Base-by-base conservation (phyloP, 768 basidiomycete genomes). In the Suillus plorans region DNA sequence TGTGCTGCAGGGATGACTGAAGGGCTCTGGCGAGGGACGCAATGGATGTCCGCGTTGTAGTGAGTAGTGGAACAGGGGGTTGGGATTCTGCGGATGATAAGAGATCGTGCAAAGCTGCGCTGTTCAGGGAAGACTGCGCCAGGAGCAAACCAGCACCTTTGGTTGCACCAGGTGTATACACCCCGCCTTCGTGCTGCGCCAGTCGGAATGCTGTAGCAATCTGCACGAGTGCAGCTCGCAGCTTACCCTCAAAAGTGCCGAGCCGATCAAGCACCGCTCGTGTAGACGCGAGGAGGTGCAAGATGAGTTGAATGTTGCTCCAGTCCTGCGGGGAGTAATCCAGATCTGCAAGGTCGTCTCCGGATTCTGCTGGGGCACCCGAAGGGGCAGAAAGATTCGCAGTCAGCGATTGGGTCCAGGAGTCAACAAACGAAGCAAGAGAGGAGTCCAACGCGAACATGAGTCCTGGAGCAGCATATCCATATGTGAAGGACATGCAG, bases 311-410 rank as follows among this genome's bases (percentile, higher is more conserved):
- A 64, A 98, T 94, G 36, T 87, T 82, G 2, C 87, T 84, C 94
- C 95, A 97, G 75, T 99, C 96, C 63, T 94, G 88, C 4, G 89
- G 79, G 2, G 91, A 89, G 71, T 97, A 98, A 77, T 99, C 93
- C 66, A 93, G 77, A 71, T 90, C 90, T 0, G 87, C 86, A 42
- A 95, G 80, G 59, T 94, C 94, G 62, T 84, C 85, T 39, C 80
- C 84, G 4, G 74, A 74, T 14, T 71, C 61, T 1, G 85, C 78
- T 61, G 74, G 56, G 66, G 76, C 41, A 0, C 34, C 63, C 0
- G 75, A 71, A 37, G 79, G 68, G 5, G 78, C 73, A 31, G 63
- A 65, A 34, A 72, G 62, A 22, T 76, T 72, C 6, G 71, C 68
- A 45, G 79, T 80, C 61, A 90, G 74, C 61, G 85, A 81, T 10